Evolutionary conservation across 225 moss, liverwort and hornwort species (phyloP), one percentile per base, ranked within the genome.

Genomic region (Rhytidiadelphus loreus): DNA sequence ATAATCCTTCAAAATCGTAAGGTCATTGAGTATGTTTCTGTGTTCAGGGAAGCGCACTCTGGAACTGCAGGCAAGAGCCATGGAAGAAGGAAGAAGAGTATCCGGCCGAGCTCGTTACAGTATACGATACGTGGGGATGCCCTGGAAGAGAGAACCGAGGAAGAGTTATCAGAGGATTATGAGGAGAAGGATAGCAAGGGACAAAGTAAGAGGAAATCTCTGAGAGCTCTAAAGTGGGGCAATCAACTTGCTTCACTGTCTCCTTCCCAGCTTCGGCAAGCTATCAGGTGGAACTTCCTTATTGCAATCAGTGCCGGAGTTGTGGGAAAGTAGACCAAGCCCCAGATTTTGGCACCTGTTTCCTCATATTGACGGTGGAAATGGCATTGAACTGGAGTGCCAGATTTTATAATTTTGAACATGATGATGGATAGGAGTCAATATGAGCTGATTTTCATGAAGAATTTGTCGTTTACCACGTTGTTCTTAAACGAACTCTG

Each of bases 181-280:
- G 94, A 92, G 84, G 96, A 93, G 87, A 94, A 84, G 91, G 95
- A 89, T 56, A 95, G 96, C 87, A 95, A 95, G 88, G 95, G 95
- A 60, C 92, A 93, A 89, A 95, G 94, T 73, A 98, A 98, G 88
- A 94, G 96, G 91, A 96, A 95, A 87, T 88, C 98, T 39, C 77
- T 93, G 81, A 92, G 95, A 86, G 95, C 94, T 83, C 90, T 90
- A 63, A 89, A 93, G 43, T 98, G 98, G 98, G 98, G 95, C 43
- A 86, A 83, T 69, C 91, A 94, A 80, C 94, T 98, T 90, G 95
- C 96, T 44, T 64, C 91, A 41, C 89, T 96, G 17, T 91, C 98
- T 85, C 95, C 95, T 76, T 88, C 95, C 62, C 96, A 96, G 89
- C 93, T 98, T 72, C 95, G 95, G 86, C 95, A 94, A 85, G 98